Percentiles rank a stretch among this genome's conserved stretches.
Evolutionary conservation across 176 grass and related monocot genomes (phyloP).

Genomic region (Tuctoria greenei): DNA sequence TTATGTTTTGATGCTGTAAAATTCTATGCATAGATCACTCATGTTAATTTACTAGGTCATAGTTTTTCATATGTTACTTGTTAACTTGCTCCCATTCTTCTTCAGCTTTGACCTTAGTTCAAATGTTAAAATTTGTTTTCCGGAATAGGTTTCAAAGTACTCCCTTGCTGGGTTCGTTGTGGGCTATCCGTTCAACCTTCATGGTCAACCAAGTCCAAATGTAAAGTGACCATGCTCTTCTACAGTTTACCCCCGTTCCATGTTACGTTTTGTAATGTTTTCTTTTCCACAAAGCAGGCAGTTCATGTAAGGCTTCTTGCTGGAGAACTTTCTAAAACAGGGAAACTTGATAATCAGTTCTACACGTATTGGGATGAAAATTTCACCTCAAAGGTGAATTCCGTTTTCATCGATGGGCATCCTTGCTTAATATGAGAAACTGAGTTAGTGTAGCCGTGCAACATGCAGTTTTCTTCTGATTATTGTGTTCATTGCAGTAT

Average conservation of each 20-base stretch:
- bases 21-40: slow-evolving; percentile 1
- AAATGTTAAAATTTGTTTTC: slow-evolving; percentile 23
- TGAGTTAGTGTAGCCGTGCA: neutral
- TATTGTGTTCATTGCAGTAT: neutral
- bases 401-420: neutral
- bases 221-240: slow-evolving; percentile 36
- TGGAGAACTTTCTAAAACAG: slow-evolving; percentile 70
- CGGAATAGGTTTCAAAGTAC: slow-evolving; percentile 53
- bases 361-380: slow-evolving; percentile 97
- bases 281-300: slow-evolving; percentile 53
- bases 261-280: slow-evolving; percentile 41
- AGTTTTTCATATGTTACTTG: slow-evolving; percentile 15
- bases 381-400: slow-evolving; percentile 79
- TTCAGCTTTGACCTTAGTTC: neutral
- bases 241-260: neutral
- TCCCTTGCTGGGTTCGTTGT: slow-evolving; percentile 75
- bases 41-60: neutral
- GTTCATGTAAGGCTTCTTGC: slow-evolving; percentile 79
- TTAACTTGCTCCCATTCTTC: slow-evolving; percentile 2
- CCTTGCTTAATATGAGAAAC: slow-evolving; percentile 21
- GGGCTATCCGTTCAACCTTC: slow-evolving; percentile 76
- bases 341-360: slow-evolving; percentile 55
- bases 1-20: neutral
- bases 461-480: neutral
- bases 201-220: slow-evolving; percentile 53